Conservation (phyloP, 176 grass and related monocot species). For the Poa annua region DNA sequence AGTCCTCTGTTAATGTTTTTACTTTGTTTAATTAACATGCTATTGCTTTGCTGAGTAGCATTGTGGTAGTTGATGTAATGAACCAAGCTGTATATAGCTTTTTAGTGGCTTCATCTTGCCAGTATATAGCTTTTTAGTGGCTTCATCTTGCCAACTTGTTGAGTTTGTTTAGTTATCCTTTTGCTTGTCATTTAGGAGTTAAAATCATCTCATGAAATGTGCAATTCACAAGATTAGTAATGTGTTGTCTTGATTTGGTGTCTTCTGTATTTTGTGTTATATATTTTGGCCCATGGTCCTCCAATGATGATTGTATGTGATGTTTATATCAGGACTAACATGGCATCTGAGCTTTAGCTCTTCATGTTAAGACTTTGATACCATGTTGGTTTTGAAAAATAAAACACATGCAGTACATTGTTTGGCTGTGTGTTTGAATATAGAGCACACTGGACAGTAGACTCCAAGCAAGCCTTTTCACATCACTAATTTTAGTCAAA, state of each 20-base stretch:
- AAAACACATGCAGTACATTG: not conserved
- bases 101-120: not conserved
- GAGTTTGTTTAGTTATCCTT: not conserved
- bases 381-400: not conserved
- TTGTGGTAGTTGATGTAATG: no score
- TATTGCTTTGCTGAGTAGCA: no score
- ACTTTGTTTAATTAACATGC: not conserved
- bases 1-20: not conserved
- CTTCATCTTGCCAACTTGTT: not conserved
- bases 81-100: not conserved
- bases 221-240: not conserved
- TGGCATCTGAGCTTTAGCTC: not conserved
- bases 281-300: not conserved
- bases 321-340: not conserved
- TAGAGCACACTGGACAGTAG: not conserved
- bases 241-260: constrained; percentile 7
- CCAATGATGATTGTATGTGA: not conserved
- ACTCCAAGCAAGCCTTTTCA: not conserved
- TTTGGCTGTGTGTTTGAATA: not conserved
- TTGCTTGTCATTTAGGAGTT: not conserved
- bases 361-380: not conserved
- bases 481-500: not conserved
- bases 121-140: not conserved
- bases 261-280: not conserved
- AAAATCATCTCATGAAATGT: not conserved